Conservation (phyloP, 768 basidiomycete species). For the Serendipita sp. region DNA sequence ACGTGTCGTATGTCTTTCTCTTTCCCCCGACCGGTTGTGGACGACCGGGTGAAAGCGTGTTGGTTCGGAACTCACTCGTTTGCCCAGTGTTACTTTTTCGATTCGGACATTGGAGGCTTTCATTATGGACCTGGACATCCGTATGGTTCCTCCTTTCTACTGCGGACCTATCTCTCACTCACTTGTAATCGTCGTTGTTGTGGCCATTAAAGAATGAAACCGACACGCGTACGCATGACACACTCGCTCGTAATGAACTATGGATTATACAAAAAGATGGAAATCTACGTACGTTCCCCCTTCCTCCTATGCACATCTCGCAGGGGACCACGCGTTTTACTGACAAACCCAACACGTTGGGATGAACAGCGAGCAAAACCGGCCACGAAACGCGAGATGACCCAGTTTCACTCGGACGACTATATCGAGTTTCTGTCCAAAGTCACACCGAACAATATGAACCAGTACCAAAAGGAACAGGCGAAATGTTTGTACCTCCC, state of each 20-base stretch:
- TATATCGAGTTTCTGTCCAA: conserved; percentile 93
- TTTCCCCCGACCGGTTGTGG: neutral
- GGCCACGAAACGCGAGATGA: conserved; percentile 98
- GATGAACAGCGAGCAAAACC: conserved; percentile 79
- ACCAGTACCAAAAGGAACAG: conserved; percentile 82
- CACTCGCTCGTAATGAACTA: conserved; percentile 99
- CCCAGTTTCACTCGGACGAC: conserved; percentile 97
- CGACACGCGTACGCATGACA: conserved; percentile 97
- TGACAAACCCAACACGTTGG: neutral
- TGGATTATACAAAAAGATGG: conserved; percentile 98
- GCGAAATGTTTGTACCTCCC: conserved; percentile 61
- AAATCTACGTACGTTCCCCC: conserved; percentile 72
- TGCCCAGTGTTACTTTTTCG: conserved; percentile 91
- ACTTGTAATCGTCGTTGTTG: conserved; percentile 11
- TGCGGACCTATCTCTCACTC: conserved; percentile 9
- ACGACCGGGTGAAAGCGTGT: neutral
- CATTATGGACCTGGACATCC: conserved; percentile 98
- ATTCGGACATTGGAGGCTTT: conserved; percentile 97
- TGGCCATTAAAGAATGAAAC: conserved; percentile 59
- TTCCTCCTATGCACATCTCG: neutral
- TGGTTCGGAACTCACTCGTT: conserved; percentile 4
- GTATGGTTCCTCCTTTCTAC: conserved; percentile 24
- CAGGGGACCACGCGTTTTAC: neutral
- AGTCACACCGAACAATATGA: conserved; percentile 92
- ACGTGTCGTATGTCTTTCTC: conserved; percentile 52